Conservation (phyloP, 176 grass and related monocot genomes). For the Tillandsia fasciculata region DNA sequence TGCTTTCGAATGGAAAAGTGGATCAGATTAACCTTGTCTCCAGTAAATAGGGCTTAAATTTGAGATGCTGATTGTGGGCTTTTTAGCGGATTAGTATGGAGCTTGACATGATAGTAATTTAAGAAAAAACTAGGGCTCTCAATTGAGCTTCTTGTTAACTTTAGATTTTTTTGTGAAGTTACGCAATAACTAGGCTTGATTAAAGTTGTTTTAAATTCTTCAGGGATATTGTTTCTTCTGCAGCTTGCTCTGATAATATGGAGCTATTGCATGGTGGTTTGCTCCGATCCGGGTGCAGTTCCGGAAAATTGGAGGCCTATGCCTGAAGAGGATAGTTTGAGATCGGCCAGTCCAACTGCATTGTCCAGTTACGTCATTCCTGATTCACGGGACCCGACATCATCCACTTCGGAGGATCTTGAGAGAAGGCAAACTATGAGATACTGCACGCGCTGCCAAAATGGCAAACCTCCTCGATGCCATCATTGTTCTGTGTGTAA, state of each 20-base stretch:
- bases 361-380: slow-evolving; percentile 18
- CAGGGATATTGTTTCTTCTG: slow-evolving; percentile 65
- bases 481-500: slow-evolving; percentile 97
- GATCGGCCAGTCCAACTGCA: slow-evolving; percentile 10
- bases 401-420: slow-evolving; percentile 33
- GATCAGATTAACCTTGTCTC: too few species aligned
- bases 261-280: slow-evolving; percentile 80
- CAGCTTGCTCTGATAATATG: slow-evolving; percentile 79
- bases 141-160: slow-evolving; percentile 9
- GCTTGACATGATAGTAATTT: neutral
- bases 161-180: slow-evolving; percentile 17
- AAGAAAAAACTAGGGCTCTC: neutral
- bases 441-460: slow-evolving; percentile 70
- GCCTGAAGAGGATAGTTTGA: slow-evolving; percentile 35
- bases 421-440: slow-evolving; percentile 28
- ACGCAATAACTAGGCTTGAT: slow-evolving; percentile 24
- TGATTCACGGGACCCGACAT: slow-evolving; percentile 31
- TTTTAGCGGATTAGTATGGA: neutral
- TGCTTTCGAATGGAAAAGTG: too few species aligned
- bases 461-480: slow-evolving; percentile 79
- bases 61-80: too few species aligned
- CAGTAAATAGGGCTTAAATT: too few species aligned
- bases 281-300: slow-evolving; percentile 68
- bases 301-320: slow-evolving; percentile 67
- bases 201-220: slow-evolving; percentile 44